Conservation (phyloP, 495 filamentous ascomycete genomes). For the Aspergillus sparsus region DNA sequence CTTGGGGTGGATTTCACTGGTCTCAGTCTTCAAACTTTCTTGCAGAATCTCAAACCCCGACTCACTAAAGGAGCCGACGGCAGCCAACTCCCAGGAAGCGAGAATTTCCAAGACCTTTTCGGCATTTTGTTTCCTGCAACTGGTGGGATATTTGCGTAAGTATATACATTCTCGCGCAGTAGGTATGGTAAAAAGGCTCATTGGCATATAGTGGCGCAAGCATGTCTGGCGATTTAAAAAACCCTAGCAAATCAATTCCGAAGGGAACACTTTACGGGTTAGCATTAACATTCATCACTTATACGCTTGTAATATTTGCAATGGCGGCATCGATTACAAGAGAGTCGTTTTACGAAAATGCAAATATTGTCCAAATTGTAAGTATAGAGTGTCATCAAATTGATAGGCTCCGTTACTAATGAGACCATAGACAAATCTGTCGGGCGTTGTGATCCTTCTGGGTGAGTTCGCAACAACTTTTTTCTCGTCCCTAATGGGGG, state of each 20-base stretch:
- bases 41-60: slow-evolving; percentile 68
- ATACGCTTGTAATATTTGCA: slow-evolving; percentile 74
- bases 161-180: slow-evolving; percentile 7
- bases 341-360: slow-evolving; percentile 69
- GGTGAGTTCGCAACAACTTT: slow-evolving; percentile 82
- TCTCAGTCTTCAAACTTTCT: slow-evolving; percentile 65
- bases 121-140: slow-evolving; percentile 87
- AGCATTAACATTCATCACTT: slow-evolving; percentile 71
- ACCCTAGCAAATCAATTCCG: slow-evolving; percentile 83
- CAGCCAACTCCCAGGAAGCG: slow-evolving; percentile 63
- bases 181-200: slow-evolving; percentile 22
- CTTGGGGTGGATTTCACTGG: slow-evolving; percentile 76
- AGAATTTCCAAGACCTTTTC: slow-evolving; percentile 82
- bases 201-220: slow-evolving; percentile 62
- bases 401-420: slow-evolving; percentile 21
- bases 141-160: slow-evolving; percentile 67
- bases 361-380: slow-evolving; percentile 76
- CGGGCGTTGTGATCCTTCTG: slow-evolving; percentile 69
- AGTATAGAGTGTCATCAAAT: slow-evolving; percentile 18
- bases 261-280: slow-evolving; percentile 78
- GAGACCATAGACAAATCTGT: slow-evolving; percentile 60
- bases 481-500: slow-evolving; percentile 84
- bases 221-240: slow-evolving; percentile 84
- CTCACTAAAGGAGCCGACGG: slow-evolving; percentile 68
- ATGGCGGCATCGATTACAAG: slow-evolving; percentile 79